These are phyloP conservation scores for Graphilbum ipis-grandicollis DNA, from an alignment of 2,329 filamentous ascomycete genomes.

Conservation along the genomic window DNA sequence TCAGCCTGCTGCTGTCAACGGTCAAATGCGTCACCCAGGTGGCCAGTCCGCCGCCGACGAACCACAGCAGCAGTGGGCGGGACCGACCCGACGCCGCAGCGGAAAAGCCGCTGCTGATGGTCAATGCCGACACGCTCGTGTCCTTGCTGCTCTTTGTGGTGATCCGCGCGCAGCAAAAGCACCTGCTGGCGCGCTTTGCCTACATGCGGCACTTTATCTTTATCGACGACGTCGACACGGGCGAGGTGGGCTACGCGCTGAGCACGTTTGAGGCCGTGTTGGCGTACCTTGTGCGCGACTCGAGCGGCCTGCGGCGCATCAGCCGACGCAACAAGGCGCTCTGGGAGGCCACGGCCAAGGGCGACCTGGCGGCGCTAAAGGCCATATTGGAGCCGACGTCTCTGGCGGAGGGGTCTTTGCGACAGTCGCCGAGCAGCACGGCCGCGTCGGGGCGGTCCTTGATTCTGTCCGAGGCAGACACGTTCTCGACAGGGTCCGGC, in stretches of 20 bases:
- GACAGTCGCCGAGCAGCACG: too few relatives aligned
- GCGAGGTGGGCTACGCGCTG: constrained; percentile 87
- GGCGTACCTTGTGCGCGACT: constrained; percentile 71
- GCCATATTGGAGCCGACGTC: constrained; percentile 68
- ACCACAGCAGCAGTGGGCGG: too few relatives aligned
- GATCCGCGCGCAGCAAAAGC: constrained; percentile 72
- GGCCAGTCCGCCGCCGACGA: constrained; percentile 17
- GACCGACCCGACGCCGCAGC: too few relatives aligned
- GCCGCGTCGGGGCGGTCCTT: constrained; percentile 25
- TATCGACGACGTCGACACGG: constrained; percentile 90
- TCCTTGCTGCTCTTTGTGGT: constrained; percentile 83
- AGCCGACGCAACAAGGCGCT: constrained; percentile 72
- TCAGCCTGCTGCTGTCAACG: constrained; percentile 61
- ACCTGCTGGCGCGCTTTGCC: constrained; percentile 73
- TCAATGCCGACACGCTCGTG: constrained; percentile 81
- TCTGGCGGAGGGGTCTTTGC: too few relatives aligned
- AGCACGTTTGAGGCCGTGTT: constrained; percentile 93
- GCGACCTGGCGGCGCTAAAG: constrained; percentile 57
- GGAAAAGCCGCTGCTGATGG: constrained; percentile 41
- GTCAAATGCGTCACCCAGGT: constrained; percentile 68
- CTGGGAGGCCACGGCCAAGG: constrained; percentile 74
- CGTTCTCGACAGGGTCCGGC: constrained; percentile 36
- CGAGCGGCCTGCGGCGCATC: constrained; percentile 62
- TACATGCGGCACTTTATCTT: constrained; percentile 98
- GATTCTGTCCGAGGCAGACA: constrained; percentile 23